Base-by-base conservation (phyloP, 176 grass and related monocot genomes). In the Dactylis glomerata region DNA sequence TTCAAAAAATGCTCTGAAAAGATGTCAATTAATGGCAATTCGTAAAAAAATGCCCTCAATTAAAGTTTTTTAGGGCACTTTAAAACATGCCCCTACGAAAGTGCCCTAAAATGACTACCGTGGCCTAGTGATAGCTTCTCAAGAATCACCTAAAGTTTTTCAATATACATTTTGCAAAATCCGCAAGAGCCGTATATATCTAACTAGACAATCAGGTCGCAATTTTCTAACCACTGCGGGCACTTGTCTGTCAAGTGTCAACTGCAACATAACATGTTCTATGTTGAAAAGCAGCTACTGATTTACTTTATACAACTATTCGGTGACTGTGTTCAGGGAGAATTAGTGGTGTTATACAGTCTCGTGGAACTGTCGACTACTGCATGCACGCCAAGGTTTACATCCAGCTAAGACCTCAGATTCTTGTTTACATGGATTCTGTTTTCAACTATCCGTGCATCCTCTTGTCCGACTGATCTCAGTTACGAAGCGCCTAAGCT, bases 391-490 rank as follows among this genome's bases (percentile, higher is more conserved):
- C 64, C 1, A 6, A 9, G 9, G 8, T 58, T 50, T 31, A 34
- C 4, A 16, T 52, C 4, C 13, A 52, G 40, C 5, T 13, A 3
- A 81, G 30, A 30, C 24, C 19, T 19, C 0, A 61, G 73, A 65
- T 64, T 24, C 37, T 64, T 65, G 27, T 24, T 63, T 5, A 15
- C 4, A 36, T 20, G 42, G 19, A 20, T 80, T 30, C 20, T 14
- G 63, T 23, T 78, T 55, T 34, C 44, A 88, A 31, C 46, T 90
- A n/a, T 17, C 69, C 69, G 14, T 50, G 71, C 71, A 92, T 32
- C 83, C 77, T 88, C 62, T 92, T 85, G 7, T 59, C 55, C 40
- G 52, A 73, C 78, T 87, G 55, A 86, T 86, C 78, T 75, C 27
- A 17, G 62, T 62, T 34, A 97, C 83, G 58, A 84, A 89, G 42